Evolutionary conservation across 169 alveolate species (phyloP), one percentile per base, ranked within the genome.

Genomic region (Plasmodium falciparum): DNA sequence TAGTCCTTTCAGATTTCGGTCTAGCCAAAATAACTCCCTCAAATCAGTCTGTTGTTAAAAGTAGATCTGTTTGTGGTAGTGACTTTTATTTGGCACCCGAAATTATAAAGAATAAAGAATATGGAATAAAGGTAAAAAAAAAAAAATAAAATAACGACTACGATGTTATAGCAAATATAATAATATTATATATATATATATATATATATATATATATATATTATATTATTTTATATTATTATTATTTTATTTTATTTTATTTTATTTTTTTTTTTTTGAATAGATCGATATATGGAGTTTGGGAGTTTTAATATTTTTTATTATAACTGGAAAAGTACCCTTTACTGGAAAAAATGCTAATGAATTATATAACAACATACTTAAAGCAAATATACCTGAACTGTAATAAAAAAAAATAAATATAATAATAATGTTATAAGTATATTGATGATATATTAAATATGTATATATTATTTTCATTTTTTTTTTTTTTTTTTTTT

Each of bases 31-130:
- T 95, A 93, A 91, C 95, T 17, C 97, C 95, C 49, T 63, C 88
- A 45, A 83, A 91, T 39, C 91, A 89, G 29, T 59, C 93, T 17
- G 95, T 94, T 29, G 93, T 92, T 15, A 95, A 95, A 59, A 95
- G 95, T 89, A 66, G 97, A 50, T 89, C 97, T 43, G 91, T 95
- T 22, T 96, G 95, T 20, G 97, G 97, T 11, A 95, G 97, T 78
- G 95, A 94, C 67, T 96, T 96, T 33, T 95, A 95, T 70, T 78
- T 95, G 26, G 97, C 97, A 2, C 97, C 97, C 3, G 97, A 95
- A 90, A 95, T 95, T 50, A 80, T 95, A 54, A 93, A 94, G 74
- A 97, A 97, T 24, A 96, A 94, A 74, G 97, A 95, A 33, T 95
- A 95, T 75, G 89, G 89, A 69, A 63, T 75, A 75, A 75, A 75